Percentiles rank a stretch among this genome's conserved stretches.
Evolutionary conservation across 345 rosid genomes (phyloP).

Genomic region (Populus ilicifolia): DNA sequence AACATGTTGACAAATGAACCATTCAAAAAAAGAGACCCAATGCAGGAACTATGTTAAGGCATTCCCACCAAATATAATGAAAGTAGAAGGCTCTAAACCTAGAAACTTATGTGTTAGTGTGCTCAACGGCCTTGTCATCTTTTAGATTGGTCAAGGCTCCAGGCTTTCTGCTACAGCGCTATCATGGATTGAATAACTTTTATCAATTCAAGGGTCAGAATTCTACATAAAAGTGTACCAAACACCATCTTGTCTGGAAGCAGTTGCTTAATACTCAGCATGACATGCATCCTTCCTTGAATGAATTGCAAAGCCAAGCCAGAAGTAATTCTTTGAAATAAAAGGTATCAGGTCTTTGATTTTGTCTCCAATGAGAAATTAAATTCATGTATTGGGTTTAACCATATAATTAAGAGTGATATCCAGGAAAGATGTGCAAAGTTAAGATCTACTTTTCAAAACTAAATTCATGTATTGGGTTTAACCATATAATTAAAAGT

Average conservation of each 20-base stretch:
- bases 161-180: background rate
- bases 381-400: background rate
- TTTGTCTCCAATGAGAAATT: background rate
- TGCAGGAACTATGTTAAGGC: background rate
- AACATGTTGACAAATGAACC: background rate
- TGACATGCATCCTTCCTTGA: slow-evolving; percentile 1
- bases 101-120: background rate
- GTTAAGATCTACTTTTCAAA: slow-evolving; percentile 22
- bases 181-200: background rate
- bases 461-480: background rate
- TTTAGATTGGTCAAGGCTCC: background rate
- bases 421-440: slow-evolving; percentile 20
- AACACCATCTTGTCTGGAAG: background rate
- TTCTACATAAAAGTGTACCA: background rate
- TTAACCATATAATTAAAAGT: slow-evolving; percentile 15
- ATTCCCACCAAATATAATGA: slow-evolving; percentile 1
- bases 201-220: background rate
- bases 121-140: slow-evolving; percentile 3
- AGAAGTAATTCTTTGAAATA: background rate
- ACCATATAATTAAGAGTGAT: slow-evolving; percentile 16
- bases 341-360: background rate
- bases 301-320: slow-evolving; percentile 2
- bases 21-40: slow-evolving; percentile 10
- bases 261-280: background rate
- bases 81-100: slow-evolving; percentile 3